Percentiles rank a stretch among this genome's conserved stretches.
phyloP scores from a whole-genome alignment of 345 rosid genomes.

The Lepidium aucheri region DNA sequence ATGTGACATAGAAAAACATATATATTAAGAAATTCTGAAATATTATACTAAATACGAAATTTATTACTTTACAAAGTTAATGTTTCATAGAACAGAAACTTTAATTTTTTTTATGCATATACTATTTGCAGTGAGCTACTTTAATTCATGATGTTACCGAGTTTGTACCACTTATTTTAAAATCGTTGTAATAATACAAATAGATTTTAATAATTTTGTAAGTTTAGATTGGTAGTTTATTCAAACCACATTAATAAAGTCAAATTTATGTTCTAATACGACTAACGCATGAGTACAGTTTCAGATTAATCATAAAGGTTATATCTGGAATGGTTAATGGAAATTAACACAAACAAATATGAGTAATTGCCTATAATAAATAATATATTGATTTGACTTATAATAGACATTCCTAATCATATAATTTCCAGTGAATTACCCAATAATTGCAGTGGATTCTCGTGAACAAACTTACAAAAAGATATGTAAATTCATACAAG shows the following conservation, averaged over 20 bases:
- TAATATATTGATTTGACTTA: conserved; percentile 7
- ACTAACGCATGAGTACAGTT: background rate
- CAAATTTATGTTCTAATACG: background rate
- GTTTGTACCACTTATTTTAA: background rate
- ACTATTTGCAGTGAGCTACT: background rate
- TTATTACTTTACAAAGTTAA: background rate
- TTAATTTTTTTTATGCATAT: background rate
- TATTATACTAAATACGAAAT: background rate
- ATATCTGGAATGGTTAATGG: background rate
- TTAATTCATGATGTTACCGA: background rate
- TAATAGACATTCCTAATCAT: background rate
- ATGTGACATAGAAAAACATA: background rate
- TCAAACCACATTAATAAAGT: too few relatives aligned
- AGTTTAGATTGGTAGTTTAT: background rate
- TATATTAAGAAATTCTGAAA: background rate
- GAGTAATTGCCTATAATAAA: background rate
- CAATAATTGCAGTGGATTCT: conserved; percentile 10
- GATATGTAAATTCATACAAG: conserved; percentile 9
- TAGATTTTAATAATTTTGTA: background rate
- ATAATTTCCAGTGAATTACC: background rate
- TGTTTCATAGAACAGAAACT: background rate
- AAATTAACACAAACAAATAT: background rate
- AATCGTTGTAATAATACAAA: background rate
- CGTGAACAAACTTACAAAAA: conserved; percentile 24
- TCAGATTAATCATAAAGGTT: background rate